phyloP scores from a whole-genome alignment of 495 filamentous ascomycete species.

The Podospora pseudoanserina region DNA sequence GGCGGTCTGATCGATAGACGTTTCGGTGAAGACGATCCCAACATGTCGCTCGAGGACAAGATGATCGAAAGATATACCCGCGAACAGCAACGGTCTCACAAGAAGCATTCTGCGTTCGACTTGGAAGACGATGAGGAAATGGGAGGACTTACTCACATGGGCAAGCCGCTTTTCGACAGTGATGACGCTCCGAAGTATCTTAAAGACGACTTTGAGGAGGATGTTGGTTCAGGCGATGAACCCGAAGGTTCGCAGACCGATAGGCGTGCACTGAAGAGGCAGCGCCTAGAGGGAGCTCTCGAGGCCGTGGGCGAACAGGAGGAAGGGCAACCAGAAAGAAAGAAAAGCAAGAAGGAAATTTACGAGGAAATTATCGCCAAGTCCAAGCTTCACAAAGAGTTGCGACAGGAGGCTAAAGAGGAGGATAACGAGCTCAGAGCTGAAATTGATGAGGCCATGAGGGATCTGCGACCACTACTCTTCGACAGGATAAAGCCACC shows the following conservation, averaged over 20 bases:
- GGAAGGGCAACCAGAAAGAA: constrained; percentile 62
- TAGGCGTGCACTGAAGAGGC: constrained; percentile 56
- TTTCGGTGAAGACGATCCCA: constrained; percentile 93
- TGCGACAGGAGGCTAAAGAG: constrained; percentile 83
- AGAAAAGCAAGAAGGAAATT: constrained; percentile 91
- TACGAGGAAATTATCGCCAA: constrained; percentile 98
- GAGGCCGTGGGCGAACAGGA: constrained; percentile 38
- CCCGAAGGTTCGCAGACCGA: constrained; percentile 47
- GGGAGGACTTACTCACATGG: constrained; percentile 78
- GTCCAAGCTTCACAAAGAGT: constrained; percentile 81
- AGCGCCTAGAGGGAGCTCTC: constrained; percentile 38
- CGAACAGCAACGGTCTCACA: constrained; percentile 71
- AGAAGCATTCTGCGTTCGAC: constrained; percentile 77
- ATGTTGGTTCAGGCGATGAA: constrained; percentile 56
- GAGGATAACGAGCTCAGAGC: constrained; percentile 78
- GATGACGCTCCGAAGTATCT: constrained; percentile 13
- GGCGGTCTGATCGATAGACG: constrained; percentile 89
- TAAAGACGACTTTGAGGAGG: constrained; percentile 69
- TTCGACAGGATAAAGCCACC: constrained; percentile 33
- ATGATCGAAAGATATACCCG: constrained; percentile 84
- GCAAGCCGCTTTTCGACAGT: constrained; percentile 62
- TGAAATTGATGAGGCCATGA: constrained; percentile 61
- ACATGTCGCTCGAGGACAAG: constrained; percentile 89
- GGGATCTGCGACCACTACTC: constrained; percentile 73
- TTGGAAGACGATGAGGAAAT: constrained; percentile 76